phyloP scores from a whole-genome alignment of 2,329 filamentous ascomycete genomes.

The Hirsutella thompsonii region DNA sequence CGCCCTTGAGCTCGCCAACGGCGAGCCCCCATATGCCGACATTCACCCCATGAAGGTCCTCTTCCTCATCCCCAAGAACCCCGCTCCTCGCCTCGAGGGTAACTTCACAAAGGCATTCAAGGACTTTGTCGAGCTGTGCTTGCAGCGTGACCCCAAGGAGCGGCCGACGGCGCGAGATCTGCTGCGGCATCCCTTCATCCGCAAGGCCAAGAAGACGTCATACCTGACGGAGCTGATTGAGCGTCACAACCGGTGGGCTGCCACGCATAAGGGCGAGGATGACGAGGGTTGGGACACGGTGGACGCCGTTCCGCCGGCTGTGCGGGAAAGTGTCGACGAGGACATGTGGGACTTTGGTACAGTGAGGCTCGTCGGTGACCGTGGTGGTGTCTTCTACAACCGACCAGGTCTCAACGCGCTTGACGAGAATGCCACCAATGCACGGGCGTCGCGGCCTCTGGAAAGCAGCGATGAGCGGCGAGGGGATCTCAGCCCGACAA shows the following conservation, averaged over 20 bases:
- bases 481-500: slow-evolving; percentile 37
- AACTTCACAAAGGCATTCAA: slow-evolving; percentile 76
- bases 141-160: slow-evolving; percentile 81
- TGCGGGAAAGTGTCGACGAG: slow-evolving; percentile 51
- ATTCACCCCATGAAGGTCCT: slow-evolving; percentile 98
- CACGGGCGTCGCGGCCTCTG: slow-evolving; percentile 43
- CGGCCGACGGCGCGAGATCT: slow-evolving; percentile 78
- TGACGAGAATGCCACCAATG: slow-evolving; percentile 73
- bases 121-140: slow-evolving; percentile 70
- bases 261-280: slow-evolving; percentile 60
- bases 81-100: slow-evolving; percentile 68
- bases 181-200: slow-evolving; percentile 80
- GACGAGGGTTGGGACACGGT: slow-evolving; percentile 48
- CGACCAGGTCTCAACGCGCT: slow-evolving; percentile 53
- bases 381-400: slow-evolving; percentile 37
- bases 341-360: slow-evolving; percentile 99
- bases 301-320: slow-evolving; percentile 35
- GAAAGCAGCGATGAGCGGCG: slow-evolving; percentile 41
- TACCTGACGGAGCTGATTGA: slow-evolving; percentile 95
- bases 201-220: slow-evolving; percentile 86
- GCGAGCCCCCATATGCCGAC: slow-evolving; percentile 88
- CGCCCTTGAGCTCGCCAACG: slow-evolving; percentile 78
- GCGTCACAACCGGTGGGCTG: slow-evolving; percentile 74
- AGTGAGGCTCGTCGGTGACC: slow-evolving; percentile 64
- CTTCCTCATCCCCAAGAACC: slow-evolving; percentile 91